A percentile compares a stretch with the other conserved stretches of the same genome.
phyloP scores from a whole-genome alignment of 257 asterid species.

The Cynanchum wilfordii region DNA sequence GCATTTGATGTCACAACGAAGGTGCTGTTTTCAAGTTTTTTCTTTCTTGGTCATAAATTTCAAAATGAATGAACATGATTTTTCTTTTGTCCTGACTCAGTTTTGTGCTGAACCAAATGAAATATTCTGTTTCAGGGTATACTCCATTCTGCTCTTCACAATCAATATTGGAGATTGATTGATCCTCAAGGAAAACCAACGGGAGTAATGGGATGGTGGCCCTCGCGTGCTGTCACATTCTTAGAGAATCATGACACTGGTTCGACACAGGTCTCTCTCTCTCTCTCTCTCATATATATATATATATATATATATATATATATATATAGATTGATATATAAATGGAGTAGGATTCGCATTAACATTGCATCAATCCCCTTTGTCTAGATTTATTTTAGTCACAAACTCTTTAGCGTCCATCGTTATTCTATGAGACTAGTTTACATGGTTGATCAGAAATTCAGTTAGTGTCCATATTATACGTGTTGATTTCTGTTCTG shows the following conservation, averaged over 20 bases:
- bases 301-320: no score
- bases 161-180: slow-evolving; percentile 46
- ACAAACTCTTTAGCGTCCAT: no score
- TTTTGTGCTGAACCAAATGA: not conserved
- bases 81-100: not conserved
- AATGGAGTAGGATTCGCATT: not conserved
- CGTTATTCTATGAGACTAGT: not conserved
- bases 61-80: not conserved
- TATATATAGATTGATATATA: not conserved
- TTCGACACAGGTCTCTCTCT: slow-evolving; percentile 45
- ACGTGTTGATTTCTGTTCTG: not conserved
- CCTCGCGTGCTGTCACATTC: slow-evolving; percentile 60
- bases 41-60: not conserved
- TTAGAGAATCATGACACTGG: slow-evolving; percentile 65
- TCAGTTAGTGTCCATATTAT: not conserved
- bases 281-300: slow-evolving; percentile 1
- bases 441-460: not conserved
- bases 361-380: not conserved
- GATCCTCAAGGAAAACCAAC: slow-evolving; percentile 63
- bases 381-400: not conserved
- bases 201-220: slow-evolving; percentile 72
- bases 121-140: slow-evolving; percentile 25
- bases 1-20: slow-evolving; percentile 65
- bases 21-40: slow-evolving; percentile 20
- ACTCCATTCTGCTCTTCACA: slow-evolving; percentile 40